Evolutionary conservation across 2,329 filamentous ascomycete species (phyloP).

Genomic region (Westerdykella sp.): DNA sequence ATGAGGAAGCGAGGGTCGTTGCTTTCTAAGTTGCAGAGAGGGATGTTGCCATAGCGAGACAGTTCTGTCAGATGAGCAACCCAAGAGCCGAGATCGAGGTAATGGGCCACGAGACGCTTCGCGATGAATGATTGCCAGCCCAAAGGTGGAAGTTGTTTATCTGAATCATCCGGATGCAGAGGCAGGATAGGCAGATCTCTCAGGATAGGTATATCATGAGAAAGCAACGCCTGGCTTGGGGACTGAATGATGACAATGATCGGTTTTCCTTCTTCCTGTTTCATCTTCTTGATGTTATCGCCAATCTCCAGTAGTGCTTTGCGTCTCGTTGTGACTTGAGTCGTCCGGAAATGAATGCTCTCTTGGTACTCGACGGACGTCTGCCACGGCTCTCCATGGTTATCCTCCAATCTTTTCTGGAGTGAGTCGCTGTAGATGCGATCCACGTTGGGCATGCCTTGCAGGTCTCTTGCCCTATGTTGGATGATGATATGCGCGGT

Average conservation of each 20-base stretch:
- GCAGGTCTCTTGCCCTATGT: conserved; percentile 71
- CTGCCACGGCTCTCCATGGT: conserved; percentile 66
- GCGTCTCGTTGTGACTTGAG: conserved; percentile 79
- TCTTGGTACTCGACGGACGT: conserved; percentile 83
- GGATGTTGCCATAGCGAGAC: conserved; percentile 86
- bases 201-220: conserved; percentile 78
- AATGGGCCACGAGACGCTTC: conserved; percentile 79
- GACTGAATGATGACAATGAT: conserved; percentile 87
- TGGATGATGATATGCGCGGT: conserved; percentile 86
- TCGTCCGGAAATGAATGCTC: conserved; percentile 75
- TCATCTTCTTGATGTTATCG: conserved; percentile 84
- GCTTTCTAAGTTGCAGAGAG: conserved; percentile 88
- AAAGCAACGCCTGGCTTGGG: conserved; percentile 69
- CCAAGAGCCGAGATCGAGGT: conserved; percentile 89
- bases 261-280: conserved; percentile 73
- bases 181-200: conserved; percentile 79
- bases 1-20: conserved; percentile 95
- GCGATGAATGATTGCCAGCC: conserved; percentile 91
- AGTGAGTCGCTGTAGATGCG: conserved; percentile 80
- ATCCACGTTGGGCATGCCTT: conserved; percentile 83
- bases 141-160: conserved; percentile 81
- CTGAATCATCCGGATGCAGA: conserved; percentile 73
- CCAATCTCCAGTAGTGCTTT: conserved; percentile 85
- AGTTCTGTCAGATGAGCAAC: conserved; percentile 80
- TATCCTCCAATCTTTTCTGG: conserved; percentile 58